Evolutionary conservation across 2,329 filamentous ascomycete species (phyloP).

Genomic region (Gliomastix tumulicola): DNA sequence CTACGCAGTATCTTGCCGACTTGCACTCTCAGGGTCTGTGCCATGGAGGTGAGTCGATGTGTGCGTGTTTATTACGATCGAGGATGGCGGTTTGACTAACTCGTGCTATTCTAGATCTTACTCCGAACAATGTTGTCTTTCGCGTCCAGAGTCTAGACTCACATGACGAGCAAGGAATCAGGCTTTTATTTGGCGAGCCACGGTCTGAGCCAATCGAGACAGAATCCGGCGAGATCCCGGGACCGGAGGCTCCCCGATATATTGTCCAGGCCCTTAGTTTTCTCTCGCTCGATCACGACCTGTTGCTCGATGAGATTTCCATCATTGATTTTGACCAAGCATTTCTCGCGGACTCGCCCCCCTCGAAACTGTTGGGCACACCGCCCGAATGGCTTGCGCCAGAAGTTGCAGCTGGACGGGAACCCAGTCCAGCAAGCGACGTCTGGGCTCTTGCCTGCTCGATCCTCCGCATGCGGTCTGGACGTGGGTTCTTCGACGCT

Average conservation of each 20-base stretch:
- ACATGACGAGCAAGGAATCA: not conserved
- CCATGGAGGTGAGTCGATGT: constrained; percentile 1
- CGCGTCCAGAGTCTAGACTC: not conserved
- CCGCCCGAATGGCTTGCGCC: not conserved
- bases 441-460: constrained; percentile 7
- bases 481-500: constrained; percentile 3
- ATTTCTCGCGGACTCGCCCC: not conserved
- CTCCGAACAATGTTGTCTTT: constrained; percentile 1
- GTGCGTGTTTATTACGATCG: not conserved
- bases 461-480: constrained; percentile 5
- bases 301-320: not conserved
- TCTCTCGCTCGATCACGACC: not conserved
- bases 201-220: not conserved
- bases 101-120: constrained; percentile 1
- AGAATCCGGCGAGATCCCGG: not conserved
- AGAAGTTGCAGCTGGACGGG: not conserved
- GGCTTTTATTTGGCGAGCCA: not conserved
- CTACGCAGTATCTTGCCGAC: not conserved
- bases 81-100: not conserved
- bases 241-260: constrained; percentile 1
- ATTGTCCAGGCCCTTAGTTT: not conserved
- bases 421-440: constrained; percentile 5
- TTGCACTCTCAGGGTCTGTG: not conserved
- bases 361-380: not conserved
- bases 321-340: constrained; percentile 1